These are phyloP conservation scores for Eudorina sp. DNA, from an alignment of 139 green algal species.

Conservation along the genomic window DNA sequence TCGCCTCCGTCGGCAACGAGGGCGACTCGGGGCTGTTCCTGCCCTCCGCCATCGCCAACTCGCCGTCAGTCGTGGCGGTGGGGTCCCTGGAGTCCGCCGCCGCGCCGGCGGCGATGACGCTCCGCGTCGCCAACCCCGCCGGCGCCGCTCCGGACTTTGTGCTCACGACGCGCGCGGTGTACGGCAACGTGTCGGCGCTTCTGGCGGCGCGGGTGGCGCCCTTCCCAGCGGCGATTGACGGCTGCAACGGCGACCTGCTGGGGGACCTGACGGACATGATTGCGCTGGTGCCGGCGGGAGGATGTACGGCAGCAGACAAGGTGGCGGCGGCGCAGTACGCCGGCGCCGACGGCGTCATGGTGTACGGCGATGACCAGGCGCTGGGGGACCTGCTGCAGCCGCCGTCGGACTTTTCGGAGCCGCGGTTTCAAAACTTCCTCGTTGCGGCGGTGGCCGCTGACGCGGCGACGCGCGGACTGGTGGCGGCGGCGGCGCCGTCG, in stretches of 20 bases:
- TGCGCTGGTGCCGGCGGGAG: conserved; percentile 14
- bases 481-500: neutral
- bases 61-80: neutral
- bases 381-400: neutral
- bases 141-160: neutral
- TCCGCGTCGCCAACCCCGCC: neutral
- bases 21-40: conserved; percentile 23
- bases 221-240: neutral
- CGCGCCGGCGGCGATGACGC: neutral
- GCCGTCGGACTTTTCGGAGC: neutral
- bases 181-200: neutral
- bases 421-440: neutral
- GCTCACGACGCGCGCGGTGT: neutral
- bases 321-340: neutral
- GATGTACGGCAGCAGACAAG: neutral
- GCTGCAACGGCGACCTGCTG: neutral
- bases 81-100: neutral
- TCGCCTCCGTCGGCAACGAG: conserved; percentile 16
- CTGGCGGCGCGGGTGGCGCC: neutral
- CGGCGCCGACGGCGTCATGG: neutral
- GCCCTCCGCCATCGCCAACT: neutral
- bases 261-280: neutral
- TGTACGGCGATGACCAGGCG: conserved; percentile 12
- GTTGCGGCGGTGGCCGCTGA: neutral
- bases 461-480: neutral